Base-by-base conservation (phyloP, 139 green algal genomes). In the Pedinophyceae sp. region DNA sequence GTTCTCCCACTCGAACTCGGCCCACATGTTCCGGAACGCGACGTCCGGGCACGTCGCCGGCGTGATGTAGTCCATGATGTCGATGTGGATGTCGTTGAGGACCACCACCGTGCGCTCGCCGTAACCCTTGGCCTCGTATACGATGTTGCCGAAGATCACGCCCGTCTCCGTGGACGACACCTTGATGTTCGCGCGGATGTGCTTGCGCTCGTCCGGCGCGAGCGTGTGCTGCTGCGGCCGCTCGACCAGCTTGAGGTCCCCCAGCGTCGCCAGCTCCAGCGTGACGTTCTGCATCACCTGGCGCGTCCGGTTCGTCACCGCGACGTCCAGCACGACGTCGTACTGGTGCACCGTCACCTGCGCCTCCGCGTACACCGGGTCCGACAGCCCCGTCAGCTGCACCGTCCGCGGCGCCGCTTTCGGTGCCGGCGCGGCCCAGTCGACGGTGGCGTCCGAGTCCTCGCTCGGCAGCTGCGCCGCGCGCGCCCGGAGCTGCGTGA, bases 51-150 rank as follows among this genome's bases (percentile, higher is more conserved):
- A 94, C 30, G 52, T 61, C 2, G 91, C 90, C 1, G 90, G 88
- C 23, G 57, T 70, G 72, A 98, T 97, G 83, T 98, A 98, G 76
- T 98, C 91, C 85, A 97, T 96, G 73, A 98, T 97, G 74, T 98
- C 91, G 58, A 98, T 95, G 79, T 98, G 91, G 62, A 98, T 91
- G 76, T 98, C 91, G 53, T 87, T 89, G 5, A 98, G 78, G 52
- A 98, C 89, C 23, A 98, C 87, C 52, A 98, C 87, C 28, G 66
- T 79, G 52, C 76, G 69, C 39, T 84, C 72, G 3, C 52, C 45
- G 52, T 59, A 71, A 38, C 83, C 84, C 2, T 75, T 89, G 48
- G 68, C 73, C 67, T 98, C 90, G 48, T 94, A 98, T 48, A 97
- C 88, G 30, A 98, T 86, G 78, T 97, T 97, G 61, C 91, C 91